Conservation (phyloP, 768 basidiomycete species). For the Lactarius akahatsu region DNA sequence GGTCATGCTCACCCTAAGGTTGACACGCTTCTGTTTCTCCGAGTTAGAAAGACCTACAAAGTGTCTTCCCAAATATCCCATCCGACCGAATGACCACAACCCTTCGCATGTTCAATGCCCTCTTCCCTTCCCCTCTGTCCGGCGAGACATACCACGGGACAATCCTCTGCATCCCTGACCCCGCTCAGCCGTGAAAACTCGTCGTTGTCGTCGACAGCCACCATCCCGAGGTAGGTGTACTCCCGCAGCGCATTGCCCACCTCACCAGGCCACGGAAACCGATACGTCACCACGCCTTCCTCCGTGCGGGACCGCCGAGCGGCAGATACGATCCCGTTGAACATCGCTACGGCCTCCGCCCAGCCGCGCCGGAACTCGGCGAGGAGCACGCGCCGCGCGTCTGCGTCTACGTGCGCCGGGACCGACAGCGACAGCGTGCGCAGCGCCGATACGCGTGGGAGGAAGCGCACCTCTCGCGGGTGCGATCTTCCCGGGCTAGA, state of each 20-base stretch:
- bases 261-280: slow-evolving; percentile 36
- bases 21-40: no score
- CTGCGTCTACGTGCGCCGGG: no score
- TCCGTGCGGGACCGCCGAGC: no score
- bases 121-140: slow-evolving; percentile 32
- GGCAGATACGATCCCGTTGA: slow-evolving; percentile 30
- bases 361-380: no score
- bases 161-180: slow-evolving; percentile 24
- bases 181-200: slow-evolving; percentile 31
- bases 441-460: slow-evolving; percentile 44
- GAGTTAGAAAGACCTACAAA: slow-evolving; percentile 16
- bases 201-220: slow-evolving; percentile 32
- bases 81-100: slow-evolving; percentile 41
- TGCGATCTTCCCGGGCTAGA: not conserved
- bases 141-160: slow-evolving; percentile 44
- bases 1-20: no score
- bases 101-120: slow-evolving; percentile 35
- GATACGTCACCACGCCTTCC: slow-evolving; percentile 41
- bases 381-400: no score
- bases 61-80: slow-evolving; percentile 26
- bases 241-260: slow-evolving; percentile 23
- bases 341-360: no score
- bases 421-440: no score
- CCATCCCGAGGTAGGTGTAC: slow-evolving; percentile 36
- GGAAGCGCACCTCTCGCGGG: slow-evolving; percentile 40